phyloP scores from a whole-genome alignment of 495 filamentous ascomycete species.

The Trichodelitschia bisporula region DNA sequence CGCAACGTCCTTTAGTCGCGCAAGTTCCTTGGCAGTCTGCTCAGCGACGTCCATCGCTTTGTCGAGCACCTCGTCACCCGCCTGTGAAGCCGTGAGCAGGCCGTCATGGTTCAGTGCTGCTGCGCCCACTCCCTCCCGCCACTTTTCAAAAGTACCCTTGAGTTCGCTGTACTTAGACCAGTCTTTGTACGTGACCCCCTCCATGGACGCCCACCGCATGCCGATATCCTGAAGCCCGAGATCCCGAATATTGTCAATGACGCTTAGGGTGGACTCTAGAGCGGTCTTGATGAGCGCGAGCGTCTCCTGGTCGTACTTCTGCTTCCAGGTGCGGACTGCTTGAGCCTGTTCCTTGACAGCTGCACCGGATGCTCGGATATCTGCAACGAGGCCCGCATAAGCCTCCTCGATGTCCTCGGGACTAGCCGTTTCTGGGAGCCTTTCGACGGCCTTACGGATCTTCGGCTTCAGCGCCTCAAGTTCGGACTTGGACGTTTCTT shows the following conservation, averaged over 20 bases:
- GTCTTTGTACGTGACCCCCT: slow-evolving; percentile 83
- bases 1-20: slow-evolving; percentile 60
- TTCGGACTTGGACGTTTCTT: slow-evolving; percentile 34
- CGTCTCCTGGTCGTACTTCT: slow-evolving; percentile 45
- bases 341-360: slow-evolving; percentile 62
- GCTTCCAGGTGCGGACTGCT: slow-evolving; percentile 53
- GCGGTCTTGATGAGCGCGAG: slow-evolving; percentile 43
- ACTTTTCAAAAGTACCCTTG: slow-evolving; percentile 60
- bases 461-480: slow-evolving; percentile 37
- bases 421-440: slow-evolving; percentile 25
- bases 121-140: slow-evolving; percentile 54
- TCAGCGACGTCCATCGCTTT: slow-evolving; percentile 62
- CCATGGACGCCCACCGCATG: slow-evolving; percentile 94
- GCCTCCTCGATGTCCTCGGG: slow-evolving; percentile 29
- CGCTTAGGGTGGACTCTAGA: slow-evolving; percentile 54
- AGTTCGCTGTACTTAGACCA: slow-evolving; percentile 81
- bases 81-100: slow-evolving; percentile 40
- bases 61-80: slow-evolving; percentile 43
- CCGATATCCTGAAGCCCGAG: slow-evolving; percentile 85
- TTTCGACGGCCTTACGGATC: slow-evolving; percentile 35
- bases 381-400: slow-evolving; percentile 33
- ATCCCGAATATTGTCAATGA: slow-evolving; percentile 66
- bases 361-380: slow-evolving; percentile 49
- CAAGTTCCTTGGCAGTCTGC: slow-evolving; percentile 57
- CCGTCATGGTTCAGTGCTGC: slow-evolving; percentile 48